Conservation (phyloP, 805 yeast genomes). For the Ogataea trehaloabstinens region DNA sequence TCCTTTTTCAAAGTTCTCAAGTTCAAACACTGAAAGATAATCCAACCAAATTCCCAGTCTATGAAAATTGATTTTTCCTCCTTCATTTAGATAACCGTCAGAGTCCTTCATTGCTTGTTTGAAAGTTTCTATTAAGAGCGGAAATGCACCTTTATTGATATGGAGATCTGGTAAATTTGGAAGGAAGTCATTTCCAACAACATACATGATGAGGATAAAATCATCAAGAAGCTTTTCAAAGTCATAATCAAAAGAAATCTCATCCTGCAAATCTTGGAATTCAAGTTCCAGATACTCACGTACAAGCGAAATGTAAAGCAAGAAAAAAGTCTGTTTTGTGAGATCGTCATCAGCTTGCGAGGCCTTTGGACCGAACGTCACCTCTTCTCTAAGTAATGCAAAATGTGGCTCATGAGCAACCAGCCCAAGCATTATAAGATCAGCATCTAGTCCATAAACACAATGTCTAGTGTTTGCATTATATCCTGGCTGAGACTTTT, state of each 20-base stretch:
- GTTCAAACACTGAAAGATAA: constrained; percentile 73
- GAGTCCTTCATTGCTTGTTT: constrained; percentile 69
- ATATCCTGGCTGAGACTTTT: constrained; percentile 71
- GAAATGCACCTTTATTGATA: constrained; percentile 94
- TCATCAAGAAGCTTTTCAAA: constrained; percentile 92
- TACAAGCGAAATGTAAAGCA: constrained; percentile 81
- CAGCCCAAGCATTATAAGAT: constrained; percentile 88
- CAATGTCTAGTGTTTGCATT: constrained; percentile 87
- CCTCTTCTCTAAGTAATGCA: constrained; percentile 92
- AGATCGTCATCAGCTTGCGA: constrained; percentile 41
- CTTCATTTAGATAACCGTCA: constrained; percentile 83
- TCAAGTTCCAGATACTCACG: constrained; percentile 91
- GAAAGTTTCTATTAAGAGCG: constrained; percentile 84
- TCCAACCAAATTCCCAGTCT: constrained; percentile 76
- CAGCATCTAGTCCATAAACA: constrained; percentile 95
- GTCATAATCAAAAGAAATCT: constrained; percentile 65
- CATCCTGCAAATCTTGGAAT: constrained; percentile 66
- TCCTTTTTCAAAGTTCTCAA: constrained; percentile 79
- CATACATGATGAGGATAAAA: constrained; percentile 86
- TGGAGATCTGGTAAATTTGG: constrained; percentile 95
- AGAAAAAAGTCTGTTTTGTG: constrained; percentile 74
- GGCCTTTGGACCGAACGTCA: constrained; percentile 65
- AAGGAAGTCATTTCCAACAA: constrained; percentile 96
- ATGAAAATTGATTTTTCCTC: constrained; percentile 74
- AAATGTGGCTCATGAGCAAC: constrained; percentile 95